These are phyloP conservation scores for Colletotrichum liriopes DNA, from an alignment of 2,329 filamentous ascomycete genomes.

Conservation along the genomic window DNA sequence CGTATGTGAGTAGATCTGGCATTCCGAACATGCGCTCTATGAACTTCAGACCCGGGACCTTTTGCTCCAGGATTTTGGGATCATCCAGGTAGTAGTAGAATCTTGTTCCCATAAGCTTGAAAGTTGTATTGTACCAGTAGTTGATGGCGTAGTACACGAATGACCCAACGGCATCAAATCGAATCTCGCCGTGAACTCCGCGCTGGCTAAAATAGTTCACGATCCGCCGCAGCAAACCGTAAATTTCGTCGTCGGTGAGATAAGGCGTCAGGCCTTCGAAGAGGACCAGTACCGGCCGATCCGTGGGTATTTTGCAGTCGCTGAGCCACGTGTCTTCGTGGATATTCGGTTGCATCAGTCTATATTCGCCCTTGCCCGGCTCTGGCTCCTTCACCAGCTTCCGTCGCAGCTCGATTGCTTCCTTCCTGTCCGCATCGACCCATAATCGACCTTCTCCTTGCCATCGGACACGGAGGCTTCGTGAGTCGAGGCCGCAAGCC, in stretches of 20 bases:
- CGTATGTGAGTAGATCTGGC: slow-evolving; percentile 2
- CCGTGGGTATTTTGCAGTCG: slow-evolving; percentile 46
- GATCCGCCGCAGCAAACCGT: slow-evolving; percentile 46
- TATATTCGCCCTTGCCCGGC: slow-evolving; percentile 44
- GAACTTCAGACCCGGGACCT: slow-evolving; percentile 23
- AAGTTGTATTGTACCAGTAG: slow-evolving; percentile 8
- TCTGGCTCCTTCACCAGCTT: slow-evolving; percentile 46
- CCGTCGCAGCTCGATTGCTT: slow-evolving; percentile 52
- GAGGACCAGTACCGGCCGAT: slow-evolving; percentile 51
- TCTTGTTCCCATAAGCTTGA: slow-evolving; percentile 31
- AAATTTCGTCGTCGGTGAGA: slow-evolving; percentile 46
- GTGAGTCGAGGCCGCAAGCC: slow-evolving; percentile 52
- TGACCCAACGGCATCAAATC: slow-evolving; percentile 28
- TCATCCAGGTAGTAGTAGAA: slow-evolving; percentile 30
- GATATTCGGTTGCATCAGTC: slow-evolving; percentile 46
- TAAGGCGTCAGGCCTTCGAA: slow-evolving; percentile 54
- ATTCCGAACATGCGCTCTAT: slow-evolving; percentile 28
- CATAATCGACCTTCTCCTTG: slow-evolving; percentile 47
- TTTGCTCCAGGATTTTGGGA: slow-evolving; percentile 12
- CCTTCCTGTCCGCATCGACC: slow-evolving; percentile 55
- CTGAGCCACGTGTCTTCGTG: slow-evolving; percentile 50
- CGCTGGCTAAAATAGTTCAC: slow-evolving; percentile 47
- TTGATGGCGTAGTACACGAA: slow-evolving; percentile 10
- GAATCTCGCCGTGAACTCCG: slow-evolving; percentile 44
- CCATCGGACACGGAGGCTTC: slow-evolving; percentile 46